Evolutionary conservation across 148 eudicot genomes (phyloP).

Genomic region (Cornus suecica): DNA sequence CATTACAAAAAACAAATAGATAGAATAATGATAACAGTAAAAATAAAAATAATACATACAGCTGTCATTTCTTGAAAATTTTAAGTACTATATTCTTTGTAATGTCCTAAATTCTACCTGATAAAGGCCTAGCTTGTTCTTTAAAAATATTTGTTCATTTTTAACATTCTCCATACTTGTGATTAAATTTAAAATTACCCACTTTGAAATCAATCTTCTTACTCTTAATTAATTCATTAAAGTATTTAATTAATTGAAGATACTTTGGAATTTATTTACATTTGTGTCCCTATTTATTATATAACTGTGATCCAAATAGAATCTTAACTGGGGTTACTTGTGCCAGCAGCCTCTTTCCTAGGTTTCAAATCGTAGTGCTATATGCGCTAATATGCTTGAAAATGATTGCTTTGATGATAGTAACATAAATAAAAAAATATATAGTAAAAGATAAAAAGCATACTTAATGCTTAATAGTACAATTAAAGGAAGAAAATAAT

Average conservation of each 20-base stretch:
- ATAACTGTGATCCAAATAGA: neutral
- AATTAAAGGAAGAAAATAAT: conserved; percentile 30
- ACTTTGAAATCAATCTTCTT: too few species aligned
- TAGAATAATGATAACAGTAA: too few species aligned
- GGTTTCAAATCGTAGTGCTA: conserved; percentile 23
- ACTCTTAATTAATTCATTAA: too few species aligned
- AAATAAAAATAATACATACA: too few species aligned
- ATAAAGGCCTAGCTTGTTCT: too few species aligned
- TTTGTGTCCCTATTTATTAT: neutral
- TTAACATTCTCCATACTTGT: too few species aligned
- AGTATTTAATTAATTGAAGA: too few species aligned
- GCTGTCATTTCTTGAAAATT: neutral
- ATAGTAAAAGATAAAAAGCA: conserved; percentile 24
- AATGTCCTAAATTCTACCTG: too few species aligned
- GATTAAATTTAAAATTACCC: too few species aligned
- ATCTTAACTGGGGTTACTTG: conserved; percentile 5
- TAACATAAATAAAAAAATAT: conserved; percentile 38
- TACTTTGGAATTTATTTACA: neutral
- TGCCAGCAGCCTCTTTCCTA: conserved; percentile 9
- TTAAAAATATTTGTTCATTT: too few species aligned
- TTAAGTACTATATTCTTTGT: neutral
- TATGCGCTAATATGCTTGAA: conserved; percentile 34
- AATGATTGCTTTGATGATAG: conserved; percentile 52
- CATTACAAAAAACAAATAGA: neutral
- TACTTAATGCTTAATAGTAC: conserved; percentile 35